Conservation (phyloP, 2,329 filamentous ascomycete species). For the Diplodia seriata region DNA sequence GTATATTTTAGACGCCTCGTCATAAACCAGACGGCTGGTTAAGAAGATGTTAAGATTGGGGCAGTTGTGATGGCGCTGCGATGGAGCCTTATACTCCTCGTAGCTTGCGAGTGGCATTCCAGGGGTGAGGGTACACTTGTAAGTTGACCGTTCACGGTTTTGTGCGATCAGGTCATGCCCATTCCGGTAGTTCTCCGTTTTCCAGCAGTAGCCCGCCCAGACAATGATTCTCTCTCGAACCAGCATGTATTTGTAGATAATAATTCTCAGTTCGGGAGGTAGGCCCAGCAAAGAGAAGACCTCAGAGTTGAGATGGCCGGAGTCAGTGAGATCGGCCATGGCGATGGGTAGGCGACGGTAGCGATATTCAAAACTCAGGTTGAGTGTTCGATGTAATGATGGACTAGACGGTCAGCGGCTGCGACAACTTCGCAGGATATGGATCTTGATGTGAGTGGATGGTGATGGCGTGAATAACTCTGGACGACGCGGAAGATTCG, state of each 20-base stretch:
- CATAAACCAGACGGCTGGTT: not conserved
- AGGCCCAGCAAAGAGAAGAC: not conserved
- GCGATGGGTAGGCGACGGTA: not conserved
- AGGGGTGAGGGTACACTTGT: too few relatives aligned
- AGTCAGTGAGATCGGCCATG: not conserved
- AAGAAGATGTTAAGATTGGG: not conserved
- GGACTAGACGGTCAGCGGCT: not conserved
- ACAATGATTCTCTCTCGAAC: not conserved
- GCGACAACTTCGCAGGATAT: not conserved
- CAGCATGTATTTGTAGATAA: constrained; percentile 3
- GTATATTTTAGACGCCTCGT: not conserved
- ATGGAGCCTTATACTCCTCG: not conserved
- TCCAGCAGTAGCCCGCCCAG: not conserved
- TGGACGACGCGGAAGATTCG: too few relatives aligned
- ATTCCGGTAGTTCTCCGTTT: not conserved
- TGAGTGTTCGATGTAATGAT: not conserved
- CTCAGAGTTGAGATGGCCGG: not conserved
- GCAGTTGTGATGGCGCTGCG: not conserved
- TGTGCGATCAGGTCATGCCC: not conserved
- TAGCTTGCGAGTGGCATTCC: not conserved
- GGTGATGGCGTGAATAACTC: not conserved
- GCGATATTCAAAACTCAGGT: not conserved
- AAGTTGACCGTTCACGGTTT: not conserved
- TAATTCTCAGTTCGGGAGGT: not conserved
- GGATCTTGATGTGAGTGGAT: not conserved